phyloP scores from a whole-genome alignment of 495 filamentous ascomycete genomes.

The Aspergillus affinis region DNA sequence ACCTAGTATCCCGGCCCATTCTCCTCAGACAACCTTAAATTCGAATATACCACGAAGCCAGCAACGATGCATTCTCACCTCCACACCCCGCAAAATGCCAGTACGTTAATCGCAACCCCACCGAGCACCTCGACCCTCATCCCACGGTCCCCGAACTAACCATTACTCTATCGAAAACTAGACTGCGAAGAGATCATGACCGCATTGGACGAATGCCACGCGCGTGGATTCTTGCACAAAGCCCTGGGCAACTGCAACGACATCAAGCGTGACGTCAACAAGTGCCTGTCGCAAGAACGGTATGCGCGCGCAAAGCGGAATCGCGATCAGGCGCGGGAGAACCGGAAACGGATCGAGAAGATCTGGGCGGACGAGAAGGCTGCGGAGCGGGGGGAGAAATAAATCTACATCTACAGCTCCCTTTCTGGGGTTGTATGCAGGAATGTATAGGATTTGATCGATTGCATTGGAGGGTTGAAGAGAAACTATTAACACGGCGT shows the following conservation, averaged over 20 bases:
- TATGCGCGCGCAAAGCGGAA: conserved; percentile 73
- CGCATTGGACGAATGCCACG: conserved; percentile 94
- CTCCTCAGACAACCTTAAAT: neutral
- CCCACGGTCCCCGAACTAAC: conserved; percentile 11
- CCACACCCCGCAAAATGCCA: conserved; percentile 84
- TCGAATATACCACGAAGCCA: neutral
- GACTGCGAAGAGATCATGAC: conserved; percentile 92
- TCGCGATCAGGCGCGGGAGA: conserved; percentile 66
- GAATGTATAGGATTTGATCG: neutral
- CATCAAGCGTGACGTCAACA: conserved; percentile 75
- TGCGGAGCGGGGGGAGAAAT: conserved; percentile 18
- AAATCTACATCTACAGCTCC: too few relatives aligned
- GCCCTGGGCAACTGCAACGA: conserved; percentile 85
- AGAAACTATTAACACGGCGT: neutral
- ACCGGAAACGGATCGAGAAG: conserved; percentile 65
- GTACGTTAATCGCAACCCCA: conserved; percentile 46
- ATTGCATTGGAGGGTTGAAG: neutral
- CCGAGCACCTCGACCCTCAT: neutral
- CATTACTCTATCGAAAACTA: conserved; percentile 30
- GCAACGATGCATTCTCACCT: conserved; percentile 89
- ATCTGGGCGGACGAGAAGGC: conserved; percentile 69
- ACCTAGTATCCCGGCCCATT: too few relatives aligned
- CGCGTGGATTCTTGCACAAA: conserved; percentile 85
- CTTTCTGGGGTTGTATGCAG: neutral
- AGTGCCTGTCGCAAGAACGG: conserved; percentile 78